These are phyloP conservation scores for Handroanthus guayacan DNA, from an alignment of 257 asterid species.

Conservation along the genomic window DNA sequence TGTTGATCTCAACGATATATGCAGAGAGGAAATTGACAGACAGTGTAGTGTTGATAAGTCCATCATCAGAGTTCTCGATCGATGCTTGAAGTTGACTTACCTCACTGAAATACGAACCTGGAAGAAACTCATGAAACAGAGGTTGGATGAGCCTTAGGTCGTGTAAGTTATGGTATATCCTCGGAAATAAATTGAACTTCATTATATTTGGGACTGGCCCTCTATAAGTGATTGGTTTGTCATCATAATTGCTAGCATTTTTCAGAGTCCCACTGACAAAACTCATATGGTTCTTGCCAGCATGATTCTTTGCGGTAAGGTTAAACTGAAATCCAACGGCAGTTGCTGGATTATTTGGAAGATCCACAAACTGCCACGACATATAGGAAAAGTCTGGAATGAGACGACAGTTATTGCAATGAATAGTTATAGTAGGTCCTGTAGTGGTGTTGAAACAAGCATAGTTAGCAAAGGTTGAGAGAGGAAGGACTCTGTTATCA, in stretches of 20 bases:
- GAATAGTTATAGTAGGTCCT: conserved; percentile 82
- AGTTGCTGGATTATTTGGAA: conserved; percentile 84
- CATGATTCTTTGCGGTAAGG: conserved; percentile 76
- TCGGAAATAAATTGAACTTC: conserved; percentile 86
- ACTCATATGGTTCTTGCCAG: conserved; percentile 68
- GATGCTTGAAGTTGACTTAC: conserved; percentile 71
- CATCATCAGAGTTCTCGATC: conserved; percentile 65
- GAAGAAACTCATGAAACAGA: conserved; percentile 86
- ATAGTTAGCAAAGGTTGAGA: conserved; percentile 77
- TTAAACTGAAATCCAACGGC: conserved; percentile 93
- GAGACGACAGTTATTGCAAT: conserved; percentile 70
- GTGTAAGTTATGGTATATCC: conserved; percentile 70
- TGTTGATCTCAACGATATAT: conserved; percentile 83
- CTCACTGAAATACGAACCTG: conserved; percentile 79
- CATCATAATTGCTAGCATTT: conserved; percentile 59
- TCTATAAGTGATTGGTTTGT: conserved; percentile 70
- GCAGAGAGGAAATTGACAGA: conserved; percentile 81
- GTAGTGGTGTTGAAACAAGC: conserved; percentile 80
- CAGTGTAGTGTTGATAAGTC: conserved; percentile 83
- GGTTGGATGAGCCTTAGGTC: conserved; percentile 90
- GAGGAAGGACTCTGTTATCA: conserved; percentile 67
- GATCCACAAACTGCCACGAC: conserved; percentile 91
- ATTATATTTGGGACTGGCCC: conserved; percentile 77
- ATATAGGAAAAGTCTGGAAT: conserved; percentile 62
- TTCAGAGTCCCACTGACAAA: conserved; percentile 79